phyloP scores from a whole-genome alignment of 305 asterid species.

The Fraxinus velutina region DNA sequence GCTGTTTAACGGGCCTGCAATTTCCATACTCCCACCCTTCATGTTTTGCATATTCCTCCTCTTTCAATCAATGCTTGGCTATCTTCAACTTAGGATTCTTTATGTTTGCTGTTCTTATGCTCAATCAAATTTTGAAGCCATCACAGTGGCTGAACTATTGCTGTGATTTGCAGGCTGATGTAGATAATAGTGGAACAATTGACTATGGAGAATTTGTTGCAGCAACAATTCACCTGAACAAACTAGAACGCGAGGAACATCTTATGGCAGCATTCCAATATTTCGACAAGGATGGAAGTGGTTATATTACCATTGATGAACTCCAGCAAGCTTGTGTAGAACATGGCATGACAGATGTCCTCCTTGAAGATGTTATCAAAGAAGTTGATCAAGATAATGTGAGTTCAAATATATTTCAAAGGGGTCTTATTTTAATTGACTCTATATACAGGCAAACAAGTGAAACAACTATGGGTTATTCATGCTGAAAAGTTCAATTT shows the following conservation, averaged over 20 bases:
- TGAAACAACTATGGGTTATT: neutral
- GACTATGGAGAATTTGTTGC: constrained; percentile 59
- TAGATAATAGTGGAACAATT: constrained; percentile 52
- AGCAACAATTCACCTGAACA: constrained; percentile 53
- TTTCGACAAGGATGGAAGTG: constrained; percentile 58
- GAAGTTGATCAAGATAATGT: constrained; percentile 60
- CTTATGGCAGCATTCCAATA: constrained; percentile 50
- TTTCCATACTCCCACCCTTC: neutral
- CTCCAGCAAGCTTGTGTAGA: constrained; percentile 56
- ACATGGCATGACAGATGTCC: constrained; percentile 45
- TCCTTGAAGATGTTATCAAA: constrained; percentile 47
- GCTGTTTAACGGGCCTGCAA: neutral
- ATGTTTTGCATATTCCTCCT: neutral
- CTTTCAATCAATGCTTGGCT: neutral
- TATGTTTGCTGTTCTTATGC: neutral
- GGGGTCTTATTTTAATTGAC: neutral
- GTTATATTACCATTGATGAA: constrained; percentile 55
- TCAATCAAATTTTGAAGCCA: neutral
- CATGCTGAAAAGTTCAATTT: neutral
- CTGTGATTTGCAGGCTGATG: constrained; percentile 39
- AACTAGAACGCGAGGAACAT: constrained; percentile 55
- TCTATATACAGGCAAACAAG: neutral
- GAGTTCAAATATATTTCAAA: constrained; percentile 21
- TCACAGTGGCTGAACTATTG: neutral
- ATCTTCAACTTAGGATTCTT: neutral